Conservation (phyloP, 805 yeast genomes). For the Hanseniaspora nectarophila region DNA sequence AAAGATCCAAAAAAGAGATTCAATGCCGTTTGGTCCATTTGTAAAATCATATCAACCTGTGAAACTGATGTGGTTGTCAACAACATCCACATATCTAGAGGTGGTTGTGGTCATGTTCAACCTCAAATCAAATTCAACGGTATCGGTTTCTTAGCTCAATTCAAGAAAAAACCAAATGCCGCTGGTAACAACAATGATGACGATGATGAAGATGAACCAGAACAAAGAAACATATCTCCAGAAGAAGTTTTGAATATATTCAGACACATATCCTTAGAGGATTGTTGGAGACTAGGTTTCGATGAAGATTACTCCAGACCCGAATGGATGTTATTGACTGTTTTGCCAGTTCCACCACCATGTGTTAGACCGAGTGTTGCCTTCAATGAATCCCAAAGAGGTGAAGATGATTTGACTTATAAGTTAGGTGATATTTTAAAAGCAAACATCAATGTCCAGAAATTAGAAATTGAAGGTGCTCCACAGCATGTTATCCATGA, state of each 20-base stretch:
- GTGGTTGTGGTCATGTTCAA: constrained; percentile 96
- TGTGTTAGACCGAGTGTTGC: constrained; percentile 98
- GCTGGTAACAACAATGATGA: constrained; percentile 41
- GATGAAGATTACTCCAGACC: constrained; percentile 96
- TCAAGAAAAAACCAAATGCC: constrained; percentile 49
- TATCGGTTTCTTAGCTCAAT: constrained; percentile 90
- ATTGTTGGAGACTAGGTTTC: constrained; percentile 71
- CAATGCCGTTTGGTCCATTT: constrained; percentile 89
- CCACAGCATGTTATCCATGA: constrained; percentile 97
- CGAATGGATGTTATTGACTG: constrained; percentile 95
- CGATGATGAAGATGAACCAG: constrained; percentile 81
- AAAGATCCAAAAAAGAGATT: constrained; percentile 92
- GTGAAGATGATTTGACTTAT: constrained; percentile 97
- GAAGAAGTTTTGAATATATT: constrained; percentile 83
- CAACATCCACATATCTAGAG: constrained; percentile 53
- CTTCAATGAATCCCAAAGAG: constrained; percentile 93
- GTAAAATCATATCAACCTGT: constrained; percentile 88
- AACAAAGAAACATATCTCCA: constrained; percentile 76
- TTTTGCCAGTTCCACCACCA: constrained; percentile 99
- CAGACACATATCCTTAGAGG: constrained; percentile 79
- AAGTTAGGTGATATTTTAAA: constrained; percentile 92
- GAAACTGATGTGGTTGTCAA: constrained; percentile 71
- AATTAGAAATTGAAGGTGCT: constrained; percentile 95
- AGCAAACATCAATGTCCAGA: constrained; percentile 94
- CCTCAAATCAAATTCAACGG: constrained; percentile 96